Conservation (phyloP, 192 early-diverging fungal genomes). For the Linnemannia hyalina region DNA sequence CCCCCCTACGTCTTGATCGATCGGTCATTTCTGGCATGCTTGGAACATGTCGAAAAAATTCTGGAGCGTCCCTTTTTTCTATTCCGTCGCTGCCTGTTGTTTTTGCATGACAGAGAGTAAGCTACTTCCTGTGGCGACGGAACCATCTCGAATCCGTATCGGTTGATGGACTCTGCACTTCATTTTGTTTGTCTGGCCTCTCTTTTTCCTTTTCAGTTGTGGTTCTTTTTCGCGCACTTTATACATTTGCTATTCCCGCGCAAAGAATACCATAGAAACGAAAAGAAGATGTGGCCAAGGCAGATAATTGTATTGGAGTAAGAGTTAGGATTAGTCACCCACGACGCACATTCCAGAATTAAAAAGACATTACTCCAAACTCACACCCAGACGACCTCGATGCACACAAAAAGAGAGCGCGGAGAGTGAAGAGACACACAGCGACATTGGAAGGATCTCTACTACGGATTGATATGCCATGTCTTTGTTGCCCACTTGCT, state of each 20-base stretch:
- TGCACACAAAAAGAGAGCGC: not conserved
- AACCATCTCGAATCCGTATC: conserved; percentile 20
- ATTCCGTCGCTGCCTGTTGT: conserved; percentile 17
- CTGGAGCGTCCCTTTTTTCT: conserved; percentile 8
- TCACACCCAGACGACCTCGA: not conserved
- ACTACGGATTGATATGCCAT: not conserved
- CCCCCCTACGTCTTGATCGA: not conserved
- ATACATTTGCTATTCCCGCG: conserved; percentile 19
- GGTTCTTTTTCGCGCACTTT: conserved; percentile 25
- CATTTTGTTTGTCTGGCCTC: conserved; percentile 41
- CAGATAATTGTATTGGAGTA: conserved; percentile 27
- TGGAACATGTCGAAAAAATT: conserved; percentile 34
- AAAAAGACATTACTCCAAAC: conserved; percentile 13
- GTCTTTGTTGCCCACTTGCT: not conserved
- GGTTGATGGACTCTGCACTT: conserved; percentile 41
- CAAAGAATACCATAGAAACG: conserved; percentile 22
- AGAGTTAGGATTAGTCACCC: conserved; percentile 34
- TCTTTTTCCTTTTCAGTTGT: conserved; percentile 17
- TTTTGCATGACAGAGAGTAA: not conserved
- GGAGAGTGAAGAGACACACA: not conserved
- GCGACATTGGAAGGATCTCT: not conserved
- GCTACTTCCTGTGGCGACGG: conserved; percentile 17
- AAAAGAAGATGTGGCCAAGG: conserved; percentile 12
- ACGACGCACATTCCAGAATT: conserved; percentile 32
- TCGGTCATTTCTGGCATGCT: conserved; percentile 2